Evolutionary conservation across 2,329 filamentous ascomycete species (phyloP), one percentile per base, ranked within the genome.

Genomic region (Hypoxylon sp.): DNA sequence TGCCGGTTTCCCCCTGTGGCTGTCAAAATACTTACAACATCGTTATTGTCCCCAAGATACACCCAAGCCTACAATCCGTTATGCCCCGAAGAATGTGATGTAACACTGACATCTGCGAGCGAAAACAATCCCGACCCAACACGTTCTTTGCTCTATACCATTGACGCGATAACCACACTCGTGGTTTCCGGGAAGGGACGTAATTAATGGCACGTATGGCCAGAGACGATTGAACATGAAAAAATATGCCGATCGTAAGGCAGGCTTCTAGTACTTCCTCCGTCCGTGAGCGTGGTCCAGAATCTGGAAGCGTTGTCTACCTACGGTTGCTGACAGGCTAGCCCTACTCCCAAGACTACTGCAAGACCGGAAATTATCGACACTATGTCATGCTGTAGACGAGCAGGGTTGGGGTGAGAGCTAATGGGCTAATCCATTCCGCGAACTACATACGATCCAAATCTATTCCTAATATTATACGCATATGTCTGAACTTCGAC

Each of bases 281-380:
- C 14, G 3, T 37, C 7, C 22, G 27, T 54, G 10, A 17, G 48
- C 33, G 25, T 58, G 22, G 61, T 20, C 37, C 14, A 56, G 17
- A 46, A 50, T 17, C 50, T 33, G 57, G 50, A 61, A 56, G 25
- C 27, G 35, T 53, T 17, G n/a, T 33, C 53, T 55, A 53, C 57
- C 53, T 55, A 53, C 57, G 63, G 57, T n/a, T 68, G 40, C 48
- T 68, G 40, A 61, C 66, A 68, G 58, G 58, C 66, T 63, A 66
- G 62, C 62, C 66, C 48, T 69, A 66, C 44, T 59, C 20, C 44
- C 31, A 33, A 7, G 51, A 54, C 48, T 54, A 54, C 25, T 17
- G 17, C 58, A 53, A n/a, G 49, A 58, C 35, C 49, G 49, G 48
- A 60, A 49, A 48, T 64, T 35, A 55, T 64, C 42, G 42, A 44